Evolutionary conservation across 768 basidiomycete genomes (phyloP), one percentile per base, ranked within the genome.

Genomic region (Serendipita sp.): DNA sequence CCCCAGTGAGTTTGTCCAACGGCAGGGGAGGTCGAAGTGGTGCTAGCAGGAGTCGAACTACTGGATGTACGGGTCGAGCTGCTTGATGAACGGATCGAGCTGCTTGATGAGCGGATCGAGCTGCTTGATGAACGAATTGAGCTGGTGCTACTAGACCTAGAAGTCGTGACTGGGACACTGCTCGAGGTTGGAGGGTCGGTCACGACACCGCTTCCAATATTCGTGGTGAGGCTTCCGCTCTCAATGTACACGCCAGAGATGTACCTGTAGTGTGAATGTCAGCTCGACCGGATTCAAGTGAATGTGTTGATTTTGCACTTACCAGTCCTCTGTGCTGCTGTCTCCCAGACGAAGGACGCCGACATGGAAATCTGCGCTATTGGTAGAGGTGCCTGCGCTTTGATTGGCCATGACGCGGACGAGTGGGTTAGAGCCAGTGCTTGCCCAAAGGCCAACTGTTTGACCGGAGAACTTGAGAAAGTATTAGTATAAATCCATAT

Each of bases 211-310:
- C 79, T 81, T 32, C 68, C 66, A 38, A 82, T 75, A 60, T 74
- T 66, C 10, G 82, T 84, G 28, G 79, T 85, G 68, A 83, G 80
- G 3, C 81, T 76, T 0, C 80, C 82, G 45, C 69, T 75, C 72
- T 85, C 83, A 67, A 85, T 78, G 71, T 81, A 85, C 62, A 85
- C 82, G 38, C 82, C 81, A 64, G 79, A 73, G 75, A 82, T 75
- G 72, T 80, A 84, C 38, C 38, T 41, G 38, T 41, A 7, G 13
- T 41, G 5, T 41, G 24, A 24, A 24, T 24, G 24, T 24, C 24
- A 24, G 24, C 24, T 24, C 24, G 24, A 24, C 24, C 24, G 24
- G 24, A 24, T 24, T 24, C 24, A 24, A 24, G 24, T 24, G 24
- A 24, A 24, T 24, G 24, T 24, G 24, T 24, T 24, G 24, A 24